Evolutionary conservation across 495 filamentous ascomycete species (phyloP).

Genomic region (Penicillium longicatenatum): DNA sequence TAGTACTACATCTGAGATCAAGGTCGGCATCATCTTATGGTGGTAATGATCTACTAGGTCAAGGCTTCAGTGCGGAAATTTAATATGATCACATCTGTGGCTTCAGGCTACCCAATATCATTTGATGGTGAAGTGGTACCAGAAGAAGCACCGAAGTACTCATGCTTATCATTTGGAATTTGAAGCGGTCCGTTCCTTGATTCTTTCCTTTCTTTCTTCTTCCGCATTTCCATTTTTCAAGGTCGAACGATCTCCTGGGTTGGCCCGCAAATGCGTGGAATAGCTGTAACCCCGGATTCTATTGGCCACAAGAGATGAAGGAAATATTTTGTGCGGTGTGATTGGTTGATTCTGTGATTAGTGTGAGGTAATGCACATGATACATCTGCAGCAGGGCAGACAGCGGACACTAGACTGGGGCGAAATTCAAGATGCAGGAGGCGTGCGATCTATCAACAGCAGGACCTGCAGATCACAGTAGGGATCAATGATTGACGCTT

Average conservation of each 20-base stretch:
- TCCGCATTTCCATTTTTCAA: background rate
- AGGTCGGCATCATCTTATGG: no score
- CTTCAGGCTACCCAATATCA: background rate
- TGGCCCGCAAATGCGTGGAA: background rate
- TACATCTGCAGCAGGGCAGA: background rate
- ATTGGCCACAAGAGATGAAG: background rate
- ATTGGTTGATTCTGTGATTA: background rate
- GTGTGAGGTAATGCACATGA: slow-evolving; percentile 1
- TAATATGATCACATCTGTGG: no score
- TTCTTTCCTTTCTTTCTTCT: background rate
- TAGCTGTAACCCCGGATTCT: background rate
- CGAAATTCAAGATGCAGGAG: slow-evolving; percentile 1
- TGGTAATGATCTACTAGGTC: no score
- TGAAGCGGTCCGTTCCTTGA: background rate
- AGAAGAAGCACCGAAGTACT: background rate
- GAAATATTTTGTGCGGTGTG: background rate
- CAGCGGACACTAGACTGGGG: slow-evolving; percentile 2
- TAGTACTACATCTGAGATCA: no score
- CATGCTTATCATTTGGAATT: background rate
- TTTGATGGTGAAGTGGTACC: background rate
- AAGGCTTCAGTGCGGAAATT: no score
- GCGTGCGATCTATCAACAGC: slow-evolving; percentile 12
- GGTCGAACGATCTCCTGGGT: background rate
- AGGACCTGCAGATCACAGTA: slow-evolving; percentile 7
- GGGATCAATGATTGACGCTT: slow-evolving; percentile 10